Conservation (phyloP, 2,329 filamentous ascomycete genomes). For the Cordyceps militaris region DNA sequence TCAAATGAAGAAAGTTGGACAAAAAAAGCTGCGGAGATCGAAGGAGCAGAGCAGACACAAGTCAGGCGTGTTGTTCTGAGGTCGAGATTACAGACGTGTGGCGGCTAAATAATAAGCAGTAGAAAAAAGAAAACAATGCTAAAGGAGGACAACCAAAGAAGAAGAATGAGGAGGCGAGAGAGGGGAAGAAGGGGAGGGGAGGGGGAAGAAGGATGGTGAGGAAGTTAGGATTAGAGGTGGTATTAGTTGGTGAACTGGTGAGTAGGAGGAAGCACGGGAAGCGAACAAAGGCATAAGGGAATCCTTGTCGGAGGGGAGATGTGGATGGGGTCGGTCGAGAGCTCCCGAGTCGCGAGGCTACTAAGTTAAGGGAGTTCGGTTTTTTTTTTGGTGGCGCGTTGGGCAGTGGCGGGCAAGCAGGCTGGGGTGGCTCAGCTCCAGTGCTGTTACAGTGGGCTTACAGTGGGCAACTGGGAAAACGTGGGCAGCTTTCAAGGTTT, state of each 20-base stretch:
- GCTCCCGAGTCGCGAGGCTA: neutral
- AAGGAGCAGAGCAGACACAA: neutral
- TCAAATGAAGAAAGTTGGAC: neutral
- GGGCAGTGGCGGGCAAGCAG: too few species aligned
- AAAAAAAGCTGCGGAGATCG: neutral
- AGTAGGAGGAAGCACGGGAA: neutral
- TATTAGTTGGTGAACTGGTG: neutral
- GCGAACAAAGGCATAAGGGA: slow-evolving; percentile 4
- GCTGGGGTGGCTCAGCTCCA: too few species aligned
- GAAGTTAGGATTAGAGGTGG: neutral
- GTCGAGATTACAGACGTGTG: too few species aligned
- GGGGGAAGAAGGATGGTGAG: slow-evolving; percentile 12
- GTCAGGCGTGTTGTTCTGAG: neutral
- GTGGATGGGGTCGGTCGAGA: neutral
- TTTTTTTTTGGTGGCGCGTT: too few species aligned
- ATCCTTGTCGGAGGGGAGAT: slow-evolving; percentile 4
- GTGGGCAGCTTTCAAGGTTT: neutral
- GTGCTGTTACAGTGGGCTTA: too few species aligned
- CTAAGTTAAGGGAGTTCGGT: too few species aligned
- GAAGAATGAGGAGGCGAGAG: slow-evolving; percentile 2
- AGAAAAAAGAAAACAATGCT: neutral
- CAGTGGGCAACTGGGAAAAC: too few species aligned
- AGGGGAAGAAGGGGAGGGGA: slow-evolving; percentile 13
- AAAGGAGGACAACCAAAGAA: slow-evolving; percentile 8
- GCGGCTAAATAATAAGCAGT: neutral